Evolutionary conservation across 2,329 filamentous ascomycete species (phyloP).

Genomic region (Bipolaris victoriae): DNA sequence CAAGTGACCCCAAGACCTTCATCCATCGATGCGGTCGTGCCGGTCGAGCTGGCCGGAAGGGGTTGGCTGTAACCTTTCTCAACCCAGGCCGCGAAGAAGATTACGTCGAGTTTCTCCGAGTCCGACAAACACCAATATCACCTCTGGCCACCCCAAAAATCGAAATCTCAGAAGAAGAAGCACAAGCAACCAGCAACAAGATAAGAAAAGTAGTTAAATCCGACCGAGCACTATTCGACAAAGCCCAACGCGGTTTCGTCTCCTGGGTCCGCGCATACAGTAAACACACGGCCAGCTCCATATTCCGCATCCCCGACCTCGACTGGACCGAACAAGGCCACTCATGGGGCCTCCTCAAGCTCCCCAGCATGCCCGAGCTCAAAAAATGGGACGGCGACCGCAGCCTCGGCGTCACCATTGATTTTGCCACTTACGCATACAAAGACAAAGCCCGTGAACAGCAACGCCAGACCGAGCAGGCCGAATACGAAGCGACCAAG

Average conservation of each 20-base stretch:
- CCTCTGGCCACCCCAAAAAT: conserved; percentile 66
- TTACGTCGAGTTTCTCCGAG: conserved; percentile 83
- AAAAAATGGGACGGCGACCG: conserved; percentile 56
- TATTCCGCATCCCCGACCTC: conserved; percentile 81
- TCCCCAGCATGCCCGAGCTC: conserved; percentile 92
- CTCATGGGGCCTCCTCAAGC: conserved; percentile 83
- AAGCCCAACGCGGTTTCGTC: conserved; percentile 89
- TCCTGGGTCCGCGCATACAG: conserved; percentile 91
- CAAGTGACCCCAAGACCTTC: conserved; percentile 85
- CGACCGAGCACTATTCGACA: conserved; percentile 78
- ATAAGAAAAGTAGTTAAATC: conserved; percentile 66
- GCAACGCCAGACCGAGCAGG: conserved; percentile 46
- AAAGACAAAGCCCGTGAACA: conserved; percentile 55
- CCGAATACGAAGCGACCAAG: conserved; percentile 27
- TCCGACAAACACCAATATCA: conserved; percentile 83
- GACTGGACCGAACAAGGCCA: conserved; percentile 83
- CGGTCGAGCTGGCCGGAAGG: conserved; percentile 69
- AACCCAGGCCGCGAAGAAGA: conserved; percentile 85
- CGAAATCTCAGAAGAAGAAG: conserved; percentile 66
- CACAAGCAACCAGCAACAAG: conserved; percentile 59
- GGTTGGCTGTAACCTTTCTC: conserved; percentile 83
- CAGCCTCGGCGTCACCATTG: conserved; percentile 48
- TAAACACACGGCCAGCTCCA: conserved; percentile 88
- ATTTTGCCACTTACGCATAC: conserved; percentile 52
- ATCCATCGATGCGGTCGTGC: conserved; percentile 70